Evolutionary conservation across 2,329 filamentous ascomycete species (phyloP), one percentile per base, ranked within the genome.

Genomic region (Pezicula radicicola): DNA sequence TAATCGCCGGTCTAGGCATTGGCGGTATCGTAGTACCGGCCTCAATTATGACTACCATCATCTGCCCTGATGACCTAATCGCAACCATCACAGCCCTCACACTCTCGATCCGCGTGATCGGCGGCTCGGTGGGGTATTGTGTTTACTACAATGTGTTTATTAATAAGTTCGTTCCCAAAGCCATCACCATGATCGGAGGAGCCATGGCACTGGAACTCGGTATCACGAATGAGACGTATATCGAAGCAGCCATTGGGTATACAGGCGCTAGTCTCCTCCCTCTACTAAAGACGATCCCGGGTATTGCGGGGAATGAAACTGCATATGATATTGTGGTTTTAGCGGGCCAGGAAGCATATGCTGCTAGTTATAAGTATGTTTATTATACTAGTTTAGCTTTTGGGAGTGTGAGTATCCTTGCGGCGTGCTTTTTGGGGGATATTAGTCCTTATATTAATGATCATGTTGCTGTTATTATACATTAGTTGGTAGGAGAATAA

Each of bases 21-120:
- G 85, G 85, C 6, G 85, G 82, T 1, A 84, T 88, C 47, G 79
- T 86, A 35, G 79, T 87, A 6, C 84, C 84, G 0, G 78, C 80
- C 1, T 82, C 80, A 0, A 84, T 87, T 59, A 83, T 87, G 48
- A 80, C 80, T 12, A 83, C 81, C 12, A 85, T 87, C 60, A 81
- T 87, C 55, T 86, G 82, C 54, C 83, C 84, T 0, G 80, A 84
- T 62, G 83, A 87, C 50, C 74, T 87, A 8, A 87, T 88, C 56
- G 84, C 81, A 7, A 87, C 84, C 2, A 76, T 87, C 44, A 79
- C 83, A 1, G 82, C 84, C 9, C 71, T 88, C 35, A 87, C 84
- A 0, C 75, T 88, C 35, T 78, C 82, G 19, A 80, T 87, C 56
- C 81, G 84, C 36, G 81, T 85, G 52, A 76, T 87, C 36, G 85